Evolutionary conservation across 345 rosid genomes (phyloP).

Genomic region (Draba incana): DNA sequence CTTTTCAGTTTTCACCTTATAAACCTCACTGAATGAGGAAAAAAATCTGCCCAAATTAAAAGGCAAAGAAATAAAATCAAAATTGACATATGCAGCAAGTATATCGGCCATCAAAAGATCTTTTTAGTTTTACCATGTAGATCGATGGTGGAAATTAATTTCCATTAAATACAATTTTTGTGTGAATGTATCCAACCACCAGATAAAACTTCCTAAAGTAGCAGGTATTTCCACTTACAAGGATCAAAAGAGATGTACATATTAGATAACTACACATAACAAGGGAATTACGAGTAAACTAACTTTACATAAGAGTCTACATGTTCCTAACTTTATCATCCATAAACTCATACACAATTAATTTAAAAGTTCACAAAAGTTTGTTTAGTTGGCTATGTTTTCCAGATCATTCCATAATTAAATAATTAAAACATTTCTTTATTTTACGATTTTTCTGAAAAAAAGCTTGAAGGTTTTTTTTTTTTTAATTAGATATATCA

Average conservation of each 20-base stretch:
- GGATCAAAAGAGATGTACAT: background rate
- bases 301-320: background rate
- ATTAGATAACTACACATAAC: background rate
- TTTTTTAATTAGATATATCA: background rate
- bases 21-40: background rate
- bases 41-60: background rate
- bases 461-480: too few relatives aligned
- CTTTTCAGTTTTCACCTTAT: too few relatives aligned
- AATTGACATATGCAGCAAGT: background rate
- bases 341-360: background rate
- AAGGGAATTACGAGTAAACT: background rate
- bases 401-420: too few relatives aligned
- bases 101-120: background rate
- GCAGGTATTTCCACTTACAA: background rate
- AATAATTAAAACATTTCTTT: too few relatives aligned
- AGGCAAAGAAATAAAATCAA: background rate
- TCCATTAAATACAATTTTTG: background rate
- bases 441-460: background rate
- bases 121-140: background rate
- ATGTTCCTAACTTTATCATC: background rate
- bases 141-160: background rate
- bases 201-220: background rate
- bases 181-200: constrained; percentile 4
- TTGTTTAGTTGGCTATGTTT: background rate
- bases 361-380: background rate